Evolutionary conservation across 805 yeast species (phyloP), one percentile per base, ranked within the genome.

Genomic region (Ogataea haglerorum): DNA sequence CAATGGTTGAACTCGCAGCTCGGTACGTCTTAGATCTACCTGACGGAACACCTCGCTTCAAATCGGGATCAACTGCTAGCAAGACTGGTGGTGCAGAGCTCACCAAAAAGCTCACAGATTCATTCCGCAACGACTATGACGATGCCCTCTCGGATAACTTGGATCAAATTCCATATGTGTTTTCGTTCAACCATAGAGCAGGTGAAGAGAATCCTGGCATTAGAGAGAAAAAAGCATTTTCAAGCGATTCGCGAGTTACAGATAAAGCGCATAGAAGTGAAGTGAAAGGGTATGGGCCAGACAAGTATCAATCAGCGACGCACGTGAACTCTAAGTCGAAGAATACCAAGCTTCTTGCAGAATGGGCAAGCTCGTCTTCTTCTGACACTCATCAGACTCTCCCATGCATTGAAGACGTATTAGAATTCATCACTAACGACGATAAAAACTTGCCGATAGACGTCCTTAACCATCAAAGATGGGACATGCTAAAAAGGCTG

Each of bases 191-290:
- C 60, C 80, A 86, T 56, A 72, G 95, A 54, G 95, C 96, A 0
- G 96, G 97, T 21, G 83, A 75, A 41, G 95, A 87, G 21, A 91
- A 91, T 56, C 64, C 68, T 28, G 98, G 98, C 38, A 75, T 91
- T 15, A 68, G 95, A 42, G 96, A 89, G 44, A 78, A 76, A 56
- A 91, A 91, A 65, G 78, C 80, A 40, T 77, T 80, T 38, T 86
- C 96, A 7, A 72, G 81, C 1, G 98, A 91, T 60, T 74, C 90
- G 0, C 76, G 98, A 57, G 80, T 90, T 25, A 80, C 80, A 34
- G 78, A 80, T 25, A 65, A 65, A n/a, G 61, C 58, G 10, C 96
- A 90, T 59, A 67, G 69, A 43, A 67, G 68, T 10, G 96, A 90
- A 58, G 90, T 90, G 9, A 75, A 68, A 8, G 97, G 97, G 3